Evolutionary conservation across 2,329 filamentous ascomycete genomes (phyloP), one percentile per base, ranked within the genome.

Genomic region (Daldinia sp.): DNA sequence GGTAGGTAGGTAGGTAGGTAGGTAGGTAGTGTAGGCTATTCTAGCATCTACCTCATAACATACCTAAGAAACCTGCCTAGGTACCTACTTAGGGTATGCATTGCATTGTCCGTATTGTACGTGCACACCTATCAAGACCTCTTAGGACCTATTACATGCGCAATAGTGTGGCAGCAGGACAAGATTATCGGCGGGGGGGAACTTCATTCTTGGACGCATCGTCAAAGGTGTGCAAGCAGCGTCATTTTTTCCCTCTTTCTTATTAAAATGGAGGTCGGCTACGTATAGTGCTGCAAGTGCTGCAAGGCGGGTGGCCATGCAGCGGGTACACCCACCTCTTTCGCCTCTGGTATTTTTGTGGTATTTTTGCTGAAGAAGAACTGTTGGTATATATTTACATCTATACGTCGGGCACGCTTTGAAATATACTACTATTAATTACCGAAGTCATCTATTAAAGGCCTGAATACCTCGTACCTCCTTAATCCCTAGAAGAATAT

Each of bases 301-400:
- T 58, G 50, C 60, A 55, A 51, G 50, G 52, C 61, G 52, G 48
- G 61, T 60, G 60, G 60, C 34, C 52, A 56, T 64, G 61, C 57
- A 57, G 61, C 52, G 53, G 57, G 47, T 52, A 49, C 35, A 48
- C 52, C 45, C 41, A 53, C 55, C 19, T 49, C 48, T 35, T 23
- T 29, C 54, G 23, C 32, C 47, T 55, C 21, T 58, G 25, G 23
- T n/a, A 15, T 7, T 27, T 27, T 34, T n/a, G n/a, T n/a, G n/a
- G n/a, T n/a, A n/a, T n/a, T 47, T 56, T 34, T 39, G 15, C 34
- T 49, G 17, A 48, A 30, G 47, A 35, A 32, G 58, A 19, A 23
- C 37, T 57, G 45, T 48, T 29, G 35, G 43, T 47, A 30, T 45
- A 27, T 27, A n/a, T n/a, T n/a, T n/a, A n/a, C n/a, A n/a, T n/a